Evolutionary conservation across 148 eudicot species (phyloP), one percentile per base, ranked within the genome.

Genomic region (Amaranthus cruentus): DNA sequence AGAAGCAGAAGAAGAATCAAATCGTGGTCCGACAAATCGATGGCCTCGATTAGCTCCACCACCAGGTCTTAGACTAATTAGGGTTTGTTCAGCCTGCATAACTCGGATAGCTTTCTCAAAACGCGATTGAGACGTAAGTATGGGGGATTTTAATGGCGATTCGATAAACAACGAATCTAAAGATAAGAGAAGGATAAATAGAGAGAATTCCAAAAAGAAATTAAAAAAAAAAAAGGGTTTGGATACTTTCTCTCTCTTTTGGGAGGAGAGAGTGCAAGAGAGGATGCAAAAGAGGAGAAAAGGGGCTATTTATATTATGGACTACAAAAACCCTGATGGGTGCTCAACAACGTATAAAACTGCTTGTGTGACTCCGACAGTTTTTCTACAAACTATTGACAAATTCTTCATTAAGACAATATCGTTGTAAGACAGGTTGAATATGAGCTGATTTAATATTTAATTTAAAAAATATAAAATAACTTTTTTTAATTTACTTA

Each of bases 21-120:
- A 89, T 38, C 96, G 91, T 60, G 91, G 78, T 67, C 83, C 97
- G 48, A 85, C 72, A 51, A 86, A 80, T 81, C 93, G 82, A 81
- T 83, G 64, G 47, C 84, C 88, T 74, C 97, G 90, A 82, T 84
- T 83, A 71, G 82, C 86, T 47, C 82, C 83, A 47, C 96, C 75
- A 69, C 91, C 95, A 13, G 98, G 98, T 90, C 98, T 87, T 89
- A 94, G 88, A 83, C 96, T 94, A 81, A 94, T 84, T 62, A 87
- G 90, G 59, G 98, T 90, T 80, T 87, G 91, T 82, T 94, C 98
- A 81, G 88, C 85, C 89, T 88, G 96, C 97, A 91, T 93, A 87
- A 82, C 88, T 90, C 80, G 69, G 69, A 59, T 18, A 60, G 9
- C 44, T 8, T 3, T 15, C 54, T 48, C 11, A 63, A 75, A 58